Evolutionary conservation across 495 filamentous ascomycete species (phyloP), one percentile per base, ranked within the genome.

Genomic region (Thozetella sp.): DNA sequence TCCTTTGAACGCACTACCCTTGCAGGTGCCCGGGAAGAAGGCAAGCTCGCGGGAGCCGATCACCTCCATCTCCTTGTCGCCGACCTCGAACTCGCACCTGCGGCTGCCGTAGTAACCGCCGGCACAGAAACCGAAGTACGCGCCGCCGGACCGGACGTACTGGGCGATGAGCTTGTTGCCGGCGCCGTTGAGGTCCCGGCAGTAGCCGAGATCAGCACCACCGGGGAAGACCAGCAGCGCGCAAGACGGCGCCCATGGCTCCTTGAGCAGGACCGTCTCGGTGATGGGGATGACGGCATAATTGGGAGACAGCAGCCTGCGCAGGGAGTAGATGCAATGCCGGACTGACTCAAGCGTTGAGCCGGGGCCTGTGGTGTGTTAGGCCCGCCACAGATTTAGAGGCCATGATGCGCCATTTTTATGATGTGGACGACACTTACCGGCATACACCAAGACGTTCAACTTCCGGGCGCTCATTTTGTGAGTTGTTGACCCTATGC

Each of bases 201-300:
- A 97, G 74, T 97, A 99, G 26, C 89, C 92, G 45, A 97, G 80
- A 66, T 99, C 95, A 19, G 92, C 95, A n/a, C 95, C 95, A 17
- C 96, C 96, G 11, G 95, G 95, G 54, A 99, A 85, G 3, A 99
- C 93, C 13, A 99, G 83, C 15, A 97, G 81, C 2, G 93, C 91
- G 65, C 95, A 99, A 0, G 93, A 86, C 13, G 89, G 78, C 0
- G 84, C 84, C 95, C 95, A 99, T 51, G 95, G 95, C 69, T 99
- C 95, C 55, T 95, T 93, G 57, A 97, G 75, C 46, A 99, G 81
- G 64, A 86, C 87, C 1, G 90, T 81, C 20, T 90, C 87, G 22
- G 86, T 89, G 56, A 98, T 83, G 45, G 92, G 86, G 69, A 91
- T 92, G 59, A 99, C 92, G 54, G 94, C 96, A 73, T 98, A 97